phyloP scores from a whole-genome alignment of 169 alveolate genomes.

The Plasmodium ovale region DNA sequence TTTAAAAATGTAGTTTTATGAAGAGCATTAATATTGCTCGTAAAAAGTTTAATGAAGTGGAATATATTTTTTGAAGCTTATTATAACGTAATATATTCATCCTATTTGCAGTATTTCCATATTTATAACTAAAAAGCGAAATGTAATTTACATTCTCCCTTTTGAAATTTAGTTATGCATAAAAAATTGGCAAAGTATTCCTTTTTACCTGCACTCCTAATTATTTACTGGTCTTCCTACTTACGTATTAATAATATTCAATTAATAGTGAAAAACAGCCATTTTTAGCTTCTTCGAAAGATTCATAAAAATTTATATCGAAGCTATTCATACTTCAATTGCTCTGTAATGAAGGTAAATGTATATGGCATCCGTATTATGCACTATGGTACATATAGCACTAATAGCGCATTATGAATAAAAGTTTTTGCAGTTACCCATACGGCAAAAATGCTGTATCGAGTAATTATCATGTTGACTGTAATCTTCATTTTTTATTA shows the following conservation, averaged over 20 bases:
- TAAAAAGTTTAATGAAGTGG: conserved; percentile 59
- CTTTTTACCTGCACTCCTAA: conserved; percentile 31
- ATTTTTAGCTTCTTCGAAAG: conserved; percentile 79
- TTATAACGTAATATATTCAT: conserved; percentile 44
- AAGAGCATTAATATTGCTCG: conserved; percentile 13
- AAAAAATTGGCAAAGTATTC: conserved; percentile 49
- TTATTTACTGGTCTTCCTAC: conserved; percentile 22
- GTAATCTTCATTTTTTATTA: conserved; percentile 82
- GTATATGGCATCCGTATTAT: conserved; percentile 81
- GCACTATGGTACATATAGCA: conserved; percentile 71
- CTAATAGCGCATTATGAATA: conserved; percentile 86
- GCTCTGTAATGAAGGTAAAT: conserved; percentile 78
- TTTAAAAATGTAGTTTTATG: conserved; percentile 35
- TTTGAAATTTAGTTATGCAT: conserved; percentile 32
- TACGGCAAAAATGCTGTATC: conserved; percentile 85
- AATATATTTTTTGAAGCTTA: conserved; percentile 40
- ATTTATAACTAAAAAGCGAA: conserved; percentile 21
- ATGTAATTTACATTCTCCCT: conserved; percentile 30
- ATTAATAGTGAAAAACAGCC: conserved; percentile 79
- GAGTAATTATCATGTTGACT: conserved; percentile 84
- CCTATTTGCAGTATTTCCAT: conserved; percentile 43
- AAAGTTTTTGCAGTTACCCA: conserved; percentile 80
- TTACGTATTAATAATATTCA: conserved; percentile 48
- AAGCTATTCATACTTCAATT: conserved; percentile 76
- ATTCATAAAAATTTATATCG: conserved; percentile 79